Evolutionary conservation across 108 stramenopile genomes (phyloP).

Genomic region (Cyclotella sp.): DNA sequence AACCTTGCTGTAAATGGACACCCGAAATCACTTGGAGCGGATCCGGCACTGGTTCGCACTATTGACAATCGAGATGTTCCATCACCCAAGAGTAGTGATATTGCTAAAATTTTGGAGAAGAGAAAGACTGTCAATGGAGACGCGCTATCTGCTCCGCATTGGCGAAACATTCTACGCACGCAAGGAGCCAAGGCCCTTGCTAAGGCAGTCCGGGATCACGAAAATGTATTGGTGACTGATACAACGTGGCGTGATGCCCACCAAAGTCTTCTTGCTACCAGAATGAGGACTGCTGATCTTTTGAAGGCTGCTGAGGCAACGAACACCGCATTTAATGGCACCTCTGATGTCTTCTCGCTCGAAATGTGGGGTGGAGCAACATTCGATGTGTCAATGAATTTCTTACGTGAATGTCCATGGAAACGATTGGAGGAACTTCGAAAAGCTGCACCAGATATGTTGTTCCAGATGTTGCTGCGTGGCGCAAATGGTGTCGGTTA

Average conservation of each 20-base stretch:
- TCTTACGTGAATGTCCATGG: slow-evolving; percentile 85
- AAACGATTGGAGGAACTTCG: slow-evolving; percentile 61
- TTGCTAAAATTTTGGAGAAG: slow-evolving; percentile 30
- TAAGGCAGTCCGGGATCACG: slow-evolving; percentile 81
- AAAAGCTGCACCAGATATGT: slow-evolving; percentile 69
- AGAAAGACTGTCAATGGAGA: slow-evolving; percentile 41
- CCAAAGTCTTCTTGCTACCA: slow-evolving; percentile 94
- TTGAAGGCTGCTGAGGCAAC: slow-evolving; percentile 91
- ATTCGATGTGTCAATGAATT: slow-evolving; percentile 86
- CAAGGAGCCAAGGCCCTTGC: slow-evolving; percentile 91
- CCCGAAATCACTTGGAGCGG: slow-evolving; percentile 68
- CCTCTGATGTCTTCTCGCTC: slow-evolving; percentile 57
- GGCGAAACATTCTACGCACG: slow-evolving; percentile 61
- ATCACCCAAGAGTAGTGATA: slow-evolving; percentile 21
- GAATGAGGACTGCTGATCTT: slow-evolving; percentile 91
- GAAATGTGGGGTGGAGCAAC: slow-evolving; percentile 92
- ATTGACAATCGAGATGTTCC: slow-evolving; percentile 36
- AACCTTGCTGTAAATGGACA: slow-evolving; percentile 79
- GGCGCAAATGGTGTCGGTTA: slow-evolving; percentile 91
- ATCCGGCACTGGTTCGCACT: slow-evolving; percentile 40
- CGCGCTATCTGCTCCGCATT: slow-evolving; percentile 25
- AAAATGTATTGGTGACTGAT: slow-evolving; percentile 92
- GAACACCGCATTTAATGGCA: slow-evolving; percentile 45
- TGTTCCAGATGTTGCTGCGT: slow-evolving; percentile 86
- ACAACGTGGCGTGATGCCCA: slow-evolving; percentile 99